Evolutionary conservation across 768 basidiomycete species (phyloP), one percentile per base, ranked within the genome.

Genomic region (Lentinus brumalis): DNA sequence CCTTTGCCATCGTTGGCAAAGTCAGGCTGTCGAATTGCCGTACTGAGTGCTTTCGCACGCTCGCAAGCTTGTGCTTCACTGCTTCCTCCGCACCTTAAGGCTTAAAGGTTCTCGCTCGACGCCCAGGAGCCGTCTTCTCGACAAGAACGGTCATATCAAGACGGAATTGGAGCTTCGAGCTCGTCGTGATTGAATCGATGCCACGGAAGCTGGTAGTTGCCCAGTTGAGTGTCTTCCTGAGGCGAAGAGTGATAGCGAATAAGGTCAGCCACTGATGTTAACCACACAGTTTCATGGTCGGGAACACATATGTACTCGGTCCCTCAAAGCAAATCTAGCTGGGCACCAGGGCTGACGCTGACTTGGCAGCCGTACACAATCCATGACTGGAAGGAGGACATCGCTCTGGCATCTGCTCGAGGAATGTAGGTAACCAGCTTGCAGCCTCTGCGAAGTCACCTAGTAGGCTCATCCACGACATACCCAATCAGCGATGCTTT

Each of bases 251-350:
- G 42, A 14, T 15, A 9, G 9, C 21, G 12, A 18, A 26, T 21
- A 12, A 57, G 18, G 12, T 5, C 31, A 16, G 30, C 16, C 12
- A n/a, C 29, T 51, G 12, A 10, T 44, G 15, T 26, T 21, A 47
- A 18, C 14, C 44, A 35, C 14, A 30, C 45, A 76, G 75, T 50
- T 75, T 74, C 50, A 76, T 76, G 74, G 73, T 76, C 18, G 75
- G 75, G 10, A 76, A 76, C 44, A 76, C 75, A 11, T 74, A 71
- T 51, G 75, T 76, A 26, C 45, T 68, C 64, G 14, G 16, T 15
- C 6, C 3, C 10, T 7, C 4, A 6, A 21, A 15, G 5, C 11
- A 16, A 18, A 18, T 14, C n/a, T 30, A 14, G 35, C 10, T 15
- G 26, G n/a, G 30, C 49, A 39, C 8, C 29, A 9, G 16, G 29